phyloP scores from a whole-genome alignment of 192 early-diverging fungal genomes.

The Rhizophagus clarus region DNA sequence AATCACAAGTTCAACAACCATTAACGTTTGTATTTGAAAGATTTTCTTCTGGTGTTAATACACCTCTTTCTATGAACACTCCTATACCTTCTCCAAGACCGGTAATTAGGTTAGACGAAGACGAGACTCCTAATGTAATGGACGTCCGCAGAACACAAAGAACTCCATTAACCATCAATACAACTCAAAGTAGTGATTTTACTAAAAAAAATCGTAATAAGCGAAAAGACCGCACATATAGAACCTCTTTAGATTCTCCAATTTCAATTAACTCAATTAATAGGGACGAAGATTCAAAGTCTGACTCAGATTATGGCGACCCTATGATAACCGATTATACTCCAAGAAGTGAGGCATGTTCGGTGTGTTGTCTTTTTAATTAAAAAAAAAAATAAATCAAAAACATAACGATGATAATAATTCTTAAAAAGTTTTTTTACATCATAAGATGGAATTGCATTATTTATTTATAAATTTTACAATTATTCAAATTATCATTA shows the following conservation, averaged over 20 bases:
- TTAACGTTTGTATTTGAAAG: conserved; percentile 34
- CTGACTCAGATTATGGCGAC: conserved; percentile 24
- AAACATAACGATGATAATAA: no score
- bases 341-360: conserved; percentile 27
- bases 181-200: conserved; percentile 12
- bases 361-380: background rate
- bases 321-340: conserved; percentile 9
- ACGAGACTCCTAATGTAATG: conserved; percentile 4
- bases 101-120: conserved; percentile 3
- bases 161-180: conserved; percentile 10
- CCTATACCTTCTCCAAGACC: conserved; percentile 15
- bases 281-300: conserved; percentile 23
- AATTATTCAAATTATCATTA: background rate
- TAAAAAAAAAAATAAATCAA: background rate
- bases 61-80: conserved; percentile 9
- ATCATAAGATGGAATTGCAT: no score
- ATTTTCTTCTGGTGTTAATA: conserved; percentile 23
- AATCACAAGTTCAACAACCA: conserved; percentile 21
- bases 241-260: conserved; percentile 29
- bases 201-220: conserved; percentile 9
- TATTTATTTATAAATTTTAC: background rate
- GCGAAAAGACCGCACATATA: conserved; percentile 4
- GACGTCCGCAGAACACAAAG: background rate
- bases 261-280: conserved; percentile 17
- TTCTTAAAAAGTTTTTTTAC: no score